phyloP scores from a whole-genome alignment of 2,329 filamentous ascomycete genomes.

The Cordyceps cateniannulata region DNA sequence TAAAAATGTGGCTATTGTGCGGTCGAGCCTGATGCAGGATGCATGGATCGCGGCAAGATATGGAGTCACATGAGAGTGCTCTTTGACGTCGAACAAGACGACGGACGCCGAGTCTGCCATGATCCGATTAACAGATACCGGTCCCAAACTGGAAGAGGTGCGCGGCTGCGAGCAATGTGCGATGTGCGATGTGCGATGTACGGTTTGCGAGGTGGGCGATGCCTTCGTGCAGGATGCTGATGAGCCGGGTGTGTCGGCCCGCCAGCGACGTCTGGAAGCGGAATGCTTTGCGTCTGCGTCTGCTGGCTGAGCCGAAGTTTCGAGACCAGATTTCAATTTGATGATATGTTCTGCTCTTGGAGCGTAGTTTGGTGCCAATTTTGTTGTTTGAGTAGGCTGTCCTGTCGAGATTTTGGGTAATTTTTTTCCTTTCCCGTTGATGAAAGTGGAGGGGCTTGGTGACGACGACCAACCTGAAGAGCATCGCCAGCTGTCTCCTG shows the following conservation, averaged over 20 bases:
- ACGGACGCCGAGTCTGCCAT: constrained; percentile 31
- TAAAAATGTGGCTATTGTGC: constrained; percentile 51
- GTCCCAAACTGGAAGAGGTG: not conserved
- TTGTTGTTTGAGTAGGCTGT: not conserved
- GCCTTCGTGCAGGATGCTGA: not conserved
- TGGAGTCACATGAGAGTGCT: constrained; percentile 46
- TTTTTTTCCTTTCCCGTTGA: not conserved
- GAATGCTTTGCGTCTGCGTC: not conserved
- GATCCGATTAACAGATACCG: not conserved
- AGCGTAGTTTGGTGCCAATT: too few species aligned
- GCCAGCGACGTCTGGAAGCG: not conserved
- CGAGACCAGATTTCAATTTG: not conserved
- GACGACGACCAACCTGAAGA: not conserved
- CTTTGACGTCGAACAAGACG: constrained; percentile 35
- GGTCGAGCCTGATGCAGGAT: constrained; percentile 51
- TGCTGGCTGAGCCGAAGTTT: not conserved
- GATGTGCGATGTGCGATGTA: not conserved
- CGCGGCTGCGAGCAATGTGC: not conserved
- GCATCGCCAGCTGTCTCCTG: too few species aligned
- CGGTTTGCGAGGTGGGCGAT: not conserved
- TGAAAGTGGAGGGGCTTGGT: not conserved
- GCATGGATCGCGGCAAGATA: constrained; percentile 53
- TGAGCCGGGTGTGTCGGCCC: not conserved
- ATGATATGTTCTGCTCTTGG: not conserved
- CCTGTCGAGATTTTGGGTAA: not conserved